Conservation (phyloP, 441 rosid genomes). For the Viola pubescens region DNA sequence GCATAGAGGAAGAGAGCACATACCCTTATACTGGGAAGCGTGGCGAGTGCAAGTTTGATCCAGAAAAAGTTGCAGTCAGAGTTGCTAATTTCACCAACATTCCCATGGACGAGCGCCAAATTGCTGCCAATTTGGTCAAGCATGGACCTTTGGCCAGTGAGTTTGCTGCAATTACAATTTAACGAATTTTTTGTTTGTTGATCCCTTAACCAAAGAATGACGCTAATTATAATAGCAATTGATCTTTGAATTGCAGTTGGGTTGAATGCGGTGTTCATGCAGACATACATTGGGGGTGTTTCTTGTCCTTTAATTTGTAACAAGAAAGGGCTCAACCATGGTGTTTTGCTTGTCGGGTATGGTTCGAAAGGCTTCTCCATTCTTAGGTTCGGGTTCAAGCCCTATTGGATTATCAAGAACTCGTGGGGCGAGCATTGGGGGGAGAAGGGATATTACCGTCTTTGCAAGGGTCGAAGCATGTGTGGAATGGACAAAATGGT, state of each 20-base stretch:
- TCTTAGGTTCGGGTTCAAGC: conserved; percentile 51
- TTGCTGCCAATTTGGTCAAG: conserved; percentile 62
- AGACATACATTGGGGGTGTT: conserved; percentile 81
- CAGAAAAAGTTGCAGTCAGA: conserved; percentile 39
- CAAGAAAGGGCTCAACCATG: conserved; percentile 62
- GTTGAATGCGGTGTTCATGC: conserved; percentile 73
- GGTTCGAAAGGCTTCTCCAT: conserved; percentile 71
- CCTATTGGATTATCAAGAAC: conserved; percentile 80
- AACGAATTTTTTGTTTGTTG: too few species aligned
- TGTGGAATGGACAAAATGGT: conserved; percentile 83
- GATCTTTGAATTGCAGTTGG: conserved; percentile 35
- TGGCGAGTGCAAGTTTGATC: conserved; percentile 53
- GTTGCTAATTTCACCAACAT: conserved; percentile 56
- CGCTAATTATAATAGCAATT: neutral
- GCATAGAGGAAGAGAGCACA: conserved; percentile 54
- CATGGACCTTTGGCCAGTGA: conserved; percentile 74
- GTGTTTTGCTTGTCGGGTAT: conserved; percentile 71
- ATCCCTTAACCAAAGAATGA: neutral
- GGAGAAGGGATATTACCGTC: conserved; percentile 65
- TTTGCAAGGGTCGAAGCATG: conserved; percentile 62
- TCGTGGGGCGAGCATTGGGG: conserved; percentile 90
- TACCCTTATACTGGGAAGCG: conserved; percentile 60
- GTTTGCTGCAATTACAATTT: neutral
- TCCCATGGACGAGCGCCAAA: conserved; percentile 59
- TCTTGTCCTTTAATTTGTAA: conserved; percentile 77